Base-by-base conservation (phyloP, 2,329 filamentous ascomycete genomes). In the Metarhizium rileyi region DNA sequence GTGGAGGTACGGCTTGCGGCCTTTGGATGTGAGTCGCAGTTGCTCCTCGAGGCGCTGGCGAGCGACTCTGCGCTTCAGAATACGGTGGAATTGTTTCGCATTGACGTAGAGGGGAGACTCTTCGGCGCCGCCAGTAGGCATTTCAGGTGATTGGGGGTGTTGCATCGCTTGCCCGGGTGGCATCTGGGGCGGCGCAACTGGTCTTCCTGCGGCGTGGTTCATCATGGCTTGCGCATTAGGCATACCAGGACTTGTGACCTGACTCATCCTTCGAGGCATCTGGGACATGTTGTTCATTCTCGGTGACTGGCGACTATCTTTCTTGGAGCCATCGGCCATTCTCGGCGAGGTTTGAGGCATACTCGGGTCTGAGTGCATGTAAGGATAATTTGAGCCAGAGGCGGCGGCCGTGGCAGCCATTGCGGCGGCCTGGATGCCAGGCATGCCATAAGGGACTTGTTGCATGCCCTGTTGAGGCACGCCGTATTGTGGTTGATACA, bases 61-160 rank as follows among this genome's bases (percentile, higher is more conserved):
- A 6, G 93, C 93, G 55, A 97, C 89, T 52, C 93, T 81, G 51
- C 93, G 81, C 74, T 98, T 97, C 49, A 98, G 70, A 45, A 98
- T 98, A 25, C 93, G 86, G 65, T 98, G 93, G 59, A 98, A 98
- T 62, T 98, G 93, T 67, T 98, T 98, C 5, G 93, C 93, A 61
- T 98, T 98, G 61, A 98, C 93, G 59, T 98, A 98, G 1, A 98
- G 74, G 0, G 93, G 93, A 0, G 91, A 91, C 63, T 98, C 93
- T 65, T 97, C 93, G 4, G 83, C 82, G 14, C 78, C 78, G 14
- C 77, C 75, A 3, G 84, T 73, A 1, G 86, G 78, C 59, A 93
- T 81, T 63, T 96, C 90, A 7, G 89, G 87, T 1, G 89, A 91
- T 54, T 87, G 83, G 3, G 81, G 79, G 43, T 80, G 79, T 52